Percentiles rank a stretch among this genome's conserved stretches.
Evolutionary conservation across 768 basidiomycete species (phyloP).

Genomic region (Lentinus tigrinus): DNA sequence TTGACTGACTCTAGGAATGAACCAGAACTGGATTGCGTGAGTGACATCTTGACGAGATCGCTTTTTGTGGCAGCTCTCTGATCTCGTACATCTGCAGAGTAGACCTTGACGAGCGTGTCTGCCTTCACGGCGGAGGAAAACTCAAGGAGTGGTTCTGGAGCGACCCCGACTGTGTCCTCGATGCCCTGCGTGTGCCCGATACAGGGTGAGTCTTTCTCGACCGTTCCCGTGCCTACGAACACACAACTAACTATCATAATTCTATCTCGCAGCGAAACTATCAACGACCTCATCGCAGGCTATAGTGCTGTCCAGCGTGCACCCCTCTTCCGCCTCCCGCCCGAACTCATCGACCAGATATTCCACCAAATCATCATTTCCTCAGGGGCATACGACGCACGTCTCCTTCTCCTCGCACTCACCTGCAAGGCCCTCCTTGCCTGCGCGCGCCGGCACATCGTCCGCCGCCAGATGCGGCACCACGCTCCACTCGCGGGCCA

Average conservation of each 20-base stretch:
- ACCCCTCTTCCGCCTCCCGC: slow-evolving; percentile 8
- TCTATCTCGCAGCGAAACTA: not conserved
- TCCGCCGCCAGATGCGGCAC: not conserved
- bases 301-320: not conserved
- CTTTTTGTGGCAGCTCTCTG: too few species aligned
- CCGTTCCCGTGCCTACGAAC: too few species aligned
- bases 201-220: not conserved
- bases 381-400: not conserved
- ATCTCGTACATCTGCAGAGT: not conserved
- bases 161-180: not conserved
- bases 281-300: not conserved
- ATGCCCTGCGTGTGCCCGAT: not conserved
- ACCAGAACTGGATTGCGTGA: slow-evolving; percentile 7
- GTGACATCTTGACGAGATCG: too few species aligned
- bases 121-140: not conserved
- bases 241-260: too few species aligned
- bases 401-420: slow-evolving; percentile 7
- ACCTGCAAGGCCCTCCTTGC: slow-evolving; percentile 6
- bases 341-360: slow-evolving; percentile 12
- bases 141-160: not conserved
- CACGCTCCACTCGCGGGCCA: slow-evolving; percentile 6
- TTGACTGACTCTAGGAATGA: too few species aligned
- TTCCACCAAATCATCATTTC: not conserved
- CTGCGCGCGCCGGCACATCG: slow-evolving; percentile 5
- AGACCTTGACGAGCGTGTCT: slow-evolving; percentile 6